A percentile compares a stretch with the other conserved stretches of the same genome.
These are phyloP conservation scores for Lachnellula occidentalis DNA, from an alignment of 2,329 filamentous ascomycete genomes.

Conservation along the genomic window DNA sequence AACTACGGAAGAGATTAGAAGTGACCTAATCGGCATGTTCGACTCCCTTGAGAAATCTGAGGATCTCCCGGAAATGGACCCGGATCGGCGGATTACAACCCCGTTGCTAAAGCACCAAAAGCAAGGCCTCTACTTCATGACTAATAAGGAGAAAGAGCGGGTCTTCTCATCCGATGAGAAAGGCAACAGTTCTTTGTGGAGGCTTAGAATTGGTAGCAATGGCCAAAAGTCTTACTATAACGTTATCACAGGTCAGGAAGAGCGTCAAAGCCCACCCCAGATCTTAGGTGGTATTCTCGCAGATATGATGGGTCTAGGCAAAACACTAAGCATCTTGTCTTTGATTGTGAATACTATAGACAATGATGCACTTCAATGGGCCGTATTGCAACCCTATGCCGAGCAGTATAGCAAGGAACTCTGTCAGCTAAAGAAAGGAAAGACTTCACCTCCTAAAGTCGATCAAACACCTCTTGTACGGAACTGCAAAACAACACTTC, in stretches of 20 bases:
- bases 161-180: conserved; percentile 53
- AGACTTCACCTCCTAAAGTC: conserved; percentile 25
- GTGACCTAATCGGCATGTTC: conserved; percentile 81
- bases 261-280: conserved; percentile 55
- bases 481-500: conserved; percentile 74
- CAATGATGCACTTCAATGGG: conserved; percentile 56
- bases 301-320: conserved; percentile 87
- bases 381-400: conserved; percentile 41
- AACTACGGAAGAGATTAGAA: conserved; percentile 79
- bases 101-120: conserved; percentile 79
- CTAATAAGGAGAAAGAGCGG: conserved; percentile 63
- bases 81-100: conserved; percentile 56
- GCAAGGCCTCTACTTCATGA: conserved; percentile 85
- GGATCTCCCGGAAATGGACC: conserved; percentile 68
- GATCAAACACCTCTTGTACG: conserved; percentile 40
- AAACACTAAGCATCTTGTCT: conserved; percentile 79
- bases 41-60: conserved; percentile 74
- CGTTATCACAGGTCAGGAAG: conserved; percentile 71
- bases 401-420: conserved; percentile 26
- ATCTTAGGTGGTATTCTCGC: conserved; percentile 70
- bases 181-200: conserved; percentile 72
- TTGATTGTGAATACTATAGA: conserved; percentile 62
- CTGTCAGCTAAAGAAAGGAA: conserved; percentile 25
- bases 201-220: conserved; percentile 49
- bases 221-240: conserved; percentile 67